phyloP scores from a whole-genome alignment of 768 basidiomycete genomes.

The Kwoniella bestiolae region DNA sequence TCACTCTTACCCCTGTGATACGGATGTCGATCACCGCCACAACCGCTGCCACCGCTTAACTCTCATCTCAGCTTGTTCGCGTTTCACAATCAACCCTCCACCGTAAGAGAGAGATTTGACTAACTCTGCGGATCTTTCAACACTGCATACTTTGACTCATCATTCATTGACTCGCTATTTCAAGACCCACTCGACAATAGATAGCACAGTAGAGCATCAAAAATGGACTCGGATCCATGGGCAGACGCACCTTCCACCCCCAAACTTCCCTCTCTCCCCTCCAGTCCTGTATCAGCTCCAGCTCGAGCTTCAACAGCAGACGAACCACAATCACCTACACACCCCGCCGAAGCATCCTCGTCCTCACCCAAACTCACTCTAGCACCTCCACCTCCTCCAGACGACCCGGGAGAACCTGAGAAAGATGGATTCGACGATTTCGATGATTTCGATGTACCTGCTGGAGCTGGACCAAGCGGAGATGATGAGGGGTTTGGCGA shows the following conservation, averaged over 20 bases:
- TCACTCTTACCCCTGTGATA: not conserved
- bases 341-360: not conserved
- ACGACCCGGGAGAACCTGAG: slow-evolving; percentile 15
- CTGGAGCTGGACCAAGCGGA: slow-evolving; percentile 56
- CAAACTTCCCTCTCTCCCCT: slow-evolving; percentile 6
- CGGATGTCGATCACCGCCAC: slow-evolving; percentile 7
- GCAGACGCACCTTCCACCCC: slow-evolving; percentile 42
- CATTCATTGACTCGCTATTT: too few relatives aligned
- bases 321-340: not conserved
- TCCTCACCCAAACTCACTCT: not conserved
- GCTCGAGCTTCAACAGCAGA: slow-evolving; percentile 1
- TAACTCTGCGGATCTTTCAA: too few relatives aligned
- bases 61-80: not conserved
- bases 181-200: not conserved
- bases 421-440: slow-evolving; percentile 64
- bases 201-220: not conserved
- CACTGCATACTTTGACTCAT: too few relatives aligned
- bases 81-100: not conserved
- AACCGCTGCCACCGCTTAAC: slow-evolving; percentile 3
- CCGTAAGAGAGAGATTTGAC: too few relatives aligned
- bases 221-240: slow-evolving; percentile 50
- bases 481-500: slow-evolving; percentile 68
- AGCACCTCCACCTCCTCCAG: not conserved
- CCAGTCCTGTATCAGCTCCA: slow-evolving; percentile 3
- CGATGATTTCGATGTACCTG: slow-evolving; percentile 61